These are phyloP conservation scores for Aspergillus hiratsukae DNA, from an alignment of 2,329 filamentous ascomycete genomes.

Conservation along the genomic window DNA sequence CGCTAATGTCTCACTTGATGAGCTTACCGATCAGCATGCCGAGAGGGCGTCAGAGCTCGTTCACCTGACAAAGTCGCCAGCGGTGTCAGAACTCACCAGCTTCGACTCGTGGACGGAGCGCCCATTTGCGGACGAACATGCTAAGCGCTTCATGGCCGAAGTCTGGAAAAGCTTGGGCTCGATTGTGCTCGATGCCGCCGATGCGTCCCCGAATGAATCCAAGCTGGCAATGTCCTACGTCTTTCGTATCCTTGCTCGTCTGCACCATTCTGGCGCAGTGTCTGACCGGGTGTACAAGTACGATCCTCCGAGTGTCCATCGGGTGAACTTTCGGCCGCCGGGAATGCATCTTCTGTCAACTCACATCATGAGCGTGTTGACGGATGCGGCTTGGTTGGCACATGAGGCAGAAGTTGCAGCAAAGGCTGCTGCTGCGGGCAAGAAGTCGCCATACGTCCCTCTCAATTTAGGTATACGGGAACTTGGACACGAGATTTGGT, in stretches of 20 bases:
- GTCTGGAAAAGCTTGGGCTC: conserved; percentile 37
- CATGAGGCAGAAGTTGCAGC: conserved; percentile 36
- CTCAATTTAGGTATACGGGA: conserved; percentile 41
- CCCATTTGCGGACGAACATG: conserved; percentile 21
- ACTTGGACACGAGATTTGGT: conserved; percentile 46
- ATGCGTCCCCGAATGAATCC: conserved; percentile 29
- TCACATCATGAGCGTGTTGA: conserved; percentile 44
- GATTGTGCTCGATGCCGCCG: conserved; percentile 41
- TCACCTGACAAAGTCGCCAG: neutral
- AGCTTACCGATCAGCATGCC: conserved; percentile 20
- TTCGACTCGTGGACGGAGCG: conserved; percentile 23
- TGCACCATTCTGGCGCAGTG: conserved; percentile 43
- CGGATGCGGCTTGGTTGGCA: conserved; percentile 44
- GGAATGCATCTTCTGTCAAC: conserved; percentile 41
- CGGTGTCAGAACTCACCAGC: conserved; percentile 6
- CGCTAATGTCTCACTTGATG: conserved; percentile 24
- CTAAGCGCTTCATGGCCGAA: conserved; percentile 29
- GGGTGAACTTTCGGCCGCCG: conserved; percentile 37
- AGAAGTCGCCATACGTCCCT: conserved; percentile 35
- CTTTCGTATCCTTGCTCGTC: conserved; percentile 40
- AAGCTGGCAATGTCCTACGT: conserved; percentile 42
- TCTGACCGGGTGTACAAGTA: conserved; percentile 43
- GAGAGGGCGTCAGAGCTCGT: conserved; percentile 5
- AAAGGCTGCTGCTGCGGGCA: conserved; percentile 32
- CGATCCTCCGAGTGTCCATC: conserved; percentile 21